Base-by-base conservation (phyloP, 805 yeast species). In the Candida tallmaniae region DNA sequence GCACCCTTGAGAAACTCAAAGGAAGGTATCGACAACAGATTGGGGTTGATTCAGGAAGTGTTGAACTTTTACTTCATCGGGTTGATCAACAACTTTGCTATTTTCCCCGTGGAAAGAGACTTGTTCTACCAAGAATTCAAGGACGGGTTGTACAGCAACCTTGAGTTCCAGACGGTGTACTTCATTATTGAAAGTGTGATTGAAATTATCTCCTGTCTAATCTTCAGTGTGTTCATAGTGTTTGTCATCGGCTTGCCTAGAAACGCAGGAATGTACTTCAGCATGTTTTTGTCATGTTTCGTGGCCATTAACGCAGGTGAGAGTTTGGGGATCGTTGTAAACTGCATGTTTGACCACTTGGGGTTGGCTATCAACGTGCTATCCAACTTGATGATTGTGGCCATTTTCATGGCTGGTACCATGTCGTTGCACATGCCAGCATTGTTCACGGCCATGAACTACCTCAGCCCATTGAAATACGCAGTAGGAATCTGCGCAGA, bases 381-480 rank as follows among this genome's bases (percentile, higher is more conserved):
- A 23, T 74, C 89, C 0, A 70, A 78, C 6, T 52, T 83, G 19
- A 60, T 83, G 34, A 75, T 86, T 2, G 60, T 85, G 32, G 93
- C 90, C 5, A 75, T 83, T 4, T 76, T 83, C 45, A 83, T 87
- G 93, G 83, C 86, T 1, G 96, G 96, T 3, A 63, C 88, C 8
- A 70, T 87, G 78, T 82, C 95, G 0, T 62, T 85, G 47, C 67
- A 79, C n/a, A 75, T 86, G 81, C 83, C 82, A 17, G 60, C 58
- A 2, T 77, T 87, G 31, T 67, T 86, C 50, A 68, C 68, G 42
- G 95, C 79, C 0, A 58, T 83, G 51, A 86, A 85, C 55, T 87
- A 78, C 57, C 46, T 83, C n/a, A 80, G 80, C 34, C 96, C 96
- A 3, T 54, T 83, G 44, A 82, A 81, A 48, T 87, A 83, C 50